Conservation (phyloP, 2,329 filamentous ascomycete genomes). For the Orbilia blumenaviensis region DNA sequence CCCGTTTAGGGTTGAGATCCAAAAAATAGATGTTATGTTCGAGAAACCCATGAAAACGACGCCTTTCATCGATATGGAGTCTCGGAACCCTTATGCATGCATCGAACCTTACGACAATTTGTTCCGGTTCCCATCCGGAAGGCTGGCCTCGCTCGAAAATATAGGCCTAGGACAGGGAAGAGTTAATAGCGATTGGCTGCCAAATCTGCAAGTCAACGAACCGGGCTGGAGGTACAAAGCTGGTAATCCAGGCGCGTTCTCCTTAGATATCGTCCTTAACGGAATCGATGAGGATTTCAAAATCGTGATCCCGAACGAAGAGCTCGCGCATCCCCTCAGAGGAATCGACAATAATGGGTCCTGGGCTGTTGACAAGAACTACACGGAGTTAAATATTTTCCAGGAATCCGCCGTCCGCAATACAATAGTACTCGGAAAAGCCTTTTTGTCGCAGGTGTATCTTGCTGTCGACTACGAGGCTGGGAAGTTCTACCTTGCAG, state of each 20-base stretch:
- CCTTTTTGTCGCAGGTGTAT: constrained; percentile 44
- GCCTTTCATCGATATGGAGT: constrained; percentile 47
- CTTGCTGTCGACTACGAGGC: constrained; percentile 46
- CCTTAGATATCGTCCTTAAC: constrained; percentile 33
- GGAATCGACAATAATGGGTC: constrained; percentile 40
- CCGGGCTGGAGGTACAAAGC: constrained; percentile 47
- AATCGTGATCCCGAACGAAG: constrained; percentile 34
- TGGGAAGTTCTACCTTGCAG: constrained; percentile 43
- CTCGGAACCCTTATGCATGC: constrained; percentile 44
- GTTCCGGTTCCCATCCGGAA: constrained; percentile 39
- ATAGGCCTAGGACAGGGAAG: constrained; percentile 33
- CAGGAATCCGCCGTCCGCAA: constrained; percentile 41
- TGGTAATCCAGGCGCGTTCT: constrained; percentile 38
- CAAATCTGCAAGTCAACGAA: constrained; percentile 44
- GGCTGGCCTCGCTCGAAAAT: constrained; percentile 36
- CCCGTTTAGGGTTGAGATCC: constrained; percentile 44
- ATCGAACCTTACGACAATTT: constrained; percentile 50
- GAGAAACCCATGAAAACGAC: constrained; percentile 19
- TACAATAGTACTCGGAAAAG: constrained; percentile 49
- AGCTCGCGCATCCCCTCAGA: constrained; percentile 42
- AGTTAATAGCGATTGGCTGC: constrained; percentile 39
- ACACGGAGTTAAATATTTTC: constrained; percentile 48
- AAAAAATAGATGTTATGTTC: constrained; percentile 35
- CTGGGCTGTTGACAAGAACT: constrained; percentile 36
- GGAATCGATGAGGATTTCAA: constrained; percentile 39